A percentile compares a stretch with the other conserved stretches of the same genome.
These are phyloP conservation scores for Tritrichomonas musculus DNA, from an alignment of 208 protist species.

Conservation along the genomic window DNA sequence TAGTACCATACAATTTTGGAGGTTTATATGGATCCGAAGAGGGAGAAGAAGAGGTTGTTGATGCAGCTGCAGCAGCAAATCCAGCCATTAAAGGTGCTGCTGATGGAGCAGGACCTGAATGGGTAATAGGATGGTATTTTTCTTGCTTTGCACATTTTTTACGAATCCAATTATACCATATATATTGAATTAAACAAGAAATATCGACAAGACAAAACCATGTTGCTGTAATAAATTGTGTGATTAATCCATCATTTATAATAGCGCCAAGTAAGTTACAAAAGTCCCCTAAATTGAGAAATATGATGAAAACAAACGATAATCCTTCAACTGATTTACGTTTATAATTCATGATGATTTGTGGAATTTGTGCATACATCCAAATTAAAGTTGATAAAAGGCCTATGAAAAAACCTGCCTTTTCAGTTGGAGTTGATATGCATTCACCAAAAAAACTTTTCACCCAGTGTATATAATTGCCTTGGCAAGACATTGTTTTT, in stretches of 20 bases:
- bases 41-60: not conserved
- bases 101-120: no score
- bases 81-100: no score
- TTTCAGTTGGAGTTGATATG: not conserved
- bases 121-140: no score
- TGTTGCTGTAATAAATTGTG: constrained; percentile 25
- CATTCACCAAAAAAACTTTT: not conserved
- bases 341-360: not conserved
- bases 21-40: not conserved
- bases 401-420: not conserved
- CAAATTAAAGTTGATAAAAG: not conserved
- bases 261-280: not conserved
- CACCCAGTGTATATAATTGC: not conserved
- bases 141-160: no score
- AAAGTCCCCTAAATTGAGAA: not conserved
- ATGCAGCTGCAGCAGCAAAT: no score
- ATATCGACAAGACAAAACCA: not conserved
- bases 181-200: not conserved
- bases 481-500: not conserved
- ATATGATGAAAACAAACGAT: not conserved
- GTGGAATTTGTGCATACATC: constrained; percentile 8
- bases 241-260: not conserved
- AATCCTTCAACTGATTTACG: not conserved
- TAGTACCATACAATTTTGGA: not conserved
- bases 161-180: not conserved